A percentile compares a stretch with the other conserved stretches of the same genome.
Evolutionary conservation across 2,329 filamentous ascomycete species (phyloP).

Genomic region (Ascochyta fabae): DNA sequence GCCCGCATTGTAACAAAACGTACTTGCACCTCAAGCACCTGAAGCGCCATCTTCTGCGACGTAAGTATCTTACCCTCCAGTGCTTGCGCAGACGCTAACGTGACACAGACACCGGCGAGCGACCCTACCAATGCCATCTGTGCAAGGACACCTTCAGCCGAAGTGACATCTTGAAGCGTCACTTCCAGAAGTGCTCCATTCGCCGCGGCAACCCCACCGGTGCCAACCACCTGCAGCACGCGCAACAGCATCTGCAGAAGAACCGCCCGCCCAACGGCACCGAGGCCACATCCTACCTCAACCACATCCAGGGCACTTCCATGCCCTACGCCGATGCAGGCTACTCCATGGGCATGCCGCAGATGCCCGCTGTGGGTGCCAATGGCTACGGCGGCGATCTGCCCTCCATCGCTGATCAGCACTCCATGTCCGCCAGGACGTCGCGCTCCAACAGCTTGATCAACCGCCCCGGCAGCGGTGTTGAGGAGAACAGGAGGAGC

Average conservation of each 20-base stretch:
- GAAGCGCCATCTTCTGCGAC: constrained; percentile 93
- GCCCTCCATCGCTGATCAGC: constrained; percentile 48
- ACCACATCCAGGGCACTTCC: constrained; percentile 42
- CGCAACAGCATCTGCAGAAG: constrained; percentile 87
- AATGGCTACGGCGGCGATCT: constrained; percentile 48
- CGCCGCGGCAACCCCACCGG: constrained; percentile 94
- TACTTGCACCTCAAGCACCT: constrained; percentile 97
- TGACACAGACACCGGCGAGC: constrained; percentile 85
- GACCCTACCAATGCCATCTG: constrained; percentile 96
- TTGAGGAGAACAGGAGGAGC: constrained; percentile 47
- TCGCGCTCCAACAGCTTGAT: constrained; percentile 59
- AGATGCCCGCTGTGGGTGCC: constrained; percentile 41
- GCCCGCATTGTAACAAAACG: constrained; percentile 97
- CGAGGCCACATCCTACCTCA: constrained; percentile 47
- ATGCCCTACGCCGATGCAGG: constrained; percentile 43
- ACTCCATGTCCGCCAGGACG: constrained; percentile 56
- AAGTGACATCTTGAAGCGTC: constrained; percentile 97
- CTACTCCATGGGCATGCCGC: constrained; percentile 45
- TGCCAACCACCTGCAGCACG: constrained; percentile 91
- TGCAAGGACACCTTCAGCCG: constrained; percentile 98
- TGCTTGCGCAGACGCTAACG: constrained; percentile 42
- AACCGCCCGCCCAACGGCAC: constrained; percentile 42
- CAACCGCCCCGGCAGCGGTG: constrained; percentile 46
- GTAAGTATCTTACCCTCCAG: constrained; percentile 66
- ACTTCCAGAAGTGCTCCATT: constrained; percentile 99